A percentile compares a stretch with the other conserved stretches of the same genome.
phyloP scores from a whole-genome alignment of 1,139 yeast genomes.

The Nakaseomyces sp. region DNA sequence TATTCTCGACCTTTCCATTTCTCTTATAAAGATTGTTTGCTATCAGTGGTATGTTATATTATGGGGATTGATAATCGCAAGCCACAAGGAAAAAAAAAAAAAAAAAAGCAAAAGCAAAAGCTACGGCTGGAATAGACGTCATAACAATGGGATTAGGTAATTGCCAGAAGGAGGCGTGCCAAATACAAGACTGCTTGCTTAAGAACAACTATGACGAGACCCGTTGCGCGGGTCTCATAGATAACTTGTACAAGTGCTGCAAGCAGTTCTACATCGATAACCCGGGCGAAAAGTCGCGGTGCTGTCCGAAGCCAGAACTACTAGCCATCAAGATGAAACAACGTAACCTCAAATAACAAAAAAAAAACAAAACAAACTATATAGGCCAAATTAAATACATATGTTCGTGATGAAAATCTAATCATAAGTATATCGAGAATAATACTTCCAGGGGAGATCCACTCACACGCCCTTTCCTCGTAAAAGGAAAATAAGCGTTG shows the following conservation, averaged over 20 bases:
- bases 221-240: conserved; percentile 51
- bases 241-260: conserved; percentile 55
- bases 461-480: conserved; percentile 5
- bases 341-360: conserved; percentile 28
- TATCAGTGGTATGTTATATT: too few species aligned
- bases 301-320: conserved; percentile 56
- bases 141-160: neutral
- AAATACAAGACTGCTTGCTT: conserved; percentile 53
- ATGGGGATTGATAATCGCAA: too few species aligned
- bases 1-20: too few species aligned
- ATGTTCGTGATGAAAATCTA: conserved; percentile 9
- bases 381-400: conserved; percentile 4
- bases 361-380: neutral
- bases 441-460: conserved; percentile 10
- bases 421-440: conserved; percentile 6
- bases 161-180: conserved; percentile 63
- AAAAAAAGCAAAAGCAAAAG: conserved; percentile 23
- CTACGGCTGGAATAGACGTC: neutral
- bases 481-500: conserved; percentile 2
- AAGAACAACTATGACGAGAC: conserved; percentile 50
- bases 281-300: conserved; percentile 44
- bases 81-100: too few species aligned
- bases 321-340: conserved; percentile 52
- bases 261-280: conserved; percentile 43
- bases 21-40: too few species aligned